phyloP scores from a whole-genome alignment of 495 filamentous ascomycete genomes.

The Trichoderma parareesei region DNA sequence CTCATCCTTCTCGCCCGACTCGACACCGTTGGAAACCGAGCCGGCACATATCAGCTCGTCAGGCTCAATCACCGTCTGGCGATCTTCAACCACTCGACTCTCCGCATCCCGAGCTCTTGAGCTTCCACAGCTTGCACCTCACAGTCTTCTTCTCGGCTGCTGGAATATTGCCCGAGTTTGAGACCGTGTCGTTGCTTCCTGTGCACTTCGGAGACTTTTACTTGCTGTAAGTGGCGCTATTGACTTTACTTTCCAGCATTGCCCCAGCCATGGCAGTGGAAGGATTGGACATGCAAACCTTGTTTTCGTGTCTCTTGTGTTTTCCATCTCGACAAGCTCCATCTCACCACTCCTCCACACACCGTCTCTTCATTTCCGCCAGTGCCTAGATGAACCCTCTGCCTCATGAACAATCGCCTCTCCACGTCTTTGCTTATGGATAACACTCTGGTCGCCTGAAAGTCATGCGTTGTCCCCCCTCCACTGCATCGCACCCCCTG shows the following conservation, averaged over 20 bases:
- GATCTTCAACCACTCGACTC: neutral
- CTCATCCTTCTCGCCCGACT: neutral
- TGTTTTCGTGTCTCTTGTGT: neutral
- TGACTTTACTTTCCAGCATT: neutral
- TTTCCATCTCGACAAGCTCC: neutral
- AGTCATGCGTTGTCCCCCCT: neutral
- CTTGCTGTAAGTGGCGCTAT: neutral
- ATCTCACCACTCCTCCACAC: neutral
- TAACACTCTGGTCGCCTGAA: neutral
- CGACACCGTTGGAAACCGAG: neutral
- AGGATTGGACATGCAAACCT: neutral
- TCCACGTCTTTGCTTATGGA: neutral
- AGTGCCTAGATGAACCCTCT: too few relatives aligned
- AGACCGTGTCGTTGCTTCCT: conserved; percentile 8
- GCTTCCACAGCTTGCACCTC: neutral
- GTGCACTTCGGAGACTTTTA: neutral
- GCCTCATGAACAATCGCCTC: neutral
- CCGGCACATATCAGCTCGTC: neutral
- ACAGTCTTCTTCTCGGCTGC: conserved; percentile 10
- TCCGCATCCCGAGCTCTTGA: neutral
- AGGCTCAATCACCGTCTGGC: neutral
- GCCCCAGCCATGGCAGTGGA: neutral
- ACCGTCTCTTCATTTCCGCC: too few relatives aligned
- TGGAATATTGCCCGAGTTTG: conserved; percentile 12
- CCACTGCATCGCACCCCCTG: neutral